Percentiles rank a stretch among this genome's conserved stretches.
Conservation (phyloP, 805 yeast species). For the Candida succiphila region DNA sequence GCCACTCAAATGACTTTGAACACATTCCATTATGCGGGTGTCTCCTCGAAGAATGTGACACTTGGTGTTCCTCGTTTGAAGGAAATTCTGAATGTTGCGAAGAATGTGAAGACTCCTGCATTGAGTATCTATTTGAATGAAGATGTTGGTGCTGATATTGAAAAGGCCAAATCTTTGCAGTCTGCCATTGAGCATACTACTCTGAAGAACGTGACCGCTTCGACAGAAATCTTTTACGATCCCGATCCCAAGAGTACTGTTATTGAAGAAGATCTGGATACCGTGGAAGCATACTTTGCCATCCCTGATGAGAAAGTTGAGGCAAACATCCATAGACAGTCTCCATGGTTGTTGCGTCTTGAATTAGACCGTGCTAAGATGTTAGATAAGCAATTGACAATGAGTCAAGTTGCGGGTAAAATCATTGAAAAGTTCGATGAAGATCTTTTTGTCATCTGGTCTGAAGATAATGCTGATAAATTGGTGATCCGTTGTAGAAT, state of each 20-base stretch:
- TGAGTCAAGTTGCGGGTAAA: slow-evolving; percentile 97
- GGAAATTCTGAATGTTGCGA: slow-evolving; percentile 97
- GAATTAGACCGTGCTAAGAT: slow-evolving; percentile 98
- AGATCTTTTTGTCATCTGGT: slow-evolving; percentile 96
- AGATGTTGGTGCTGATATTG: slow-evolving; percentile 79
- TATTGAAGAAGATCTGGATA: slow-evolving; percentile 92
- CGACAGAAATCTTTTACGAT: slow-evolving; percentile 94
- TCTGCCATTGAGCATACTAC: slow-evolving; percentile 97
- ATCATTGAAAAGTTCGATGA: slow-evolving; percentile 89
- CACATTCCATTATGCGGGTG: slow-evolving; percentile 98
- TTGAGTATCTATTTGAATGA: slow-evolving; percentile 84
- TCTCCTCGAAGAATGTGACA: slow-evolving; percentile 90
- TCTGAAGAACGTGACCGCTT: slow-evolving; percentile 88
- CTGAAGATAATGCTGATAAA: slow-evolving; percentile 97
- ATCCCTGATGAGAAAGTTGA: slow-evolving; percentile 97
- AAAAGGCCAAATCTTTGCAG: slow-evolving; percentile 88
- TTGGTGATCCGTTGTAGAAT: slow-evolving; percentile 97
- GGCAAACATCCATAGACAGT: slow-evolving; percentile 85
- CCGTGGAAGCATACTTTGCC: slow-evolving; percentile 94
- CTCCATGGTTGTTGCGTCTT: slow-evolving; percentile 95
- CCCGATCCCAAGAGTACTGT: slow-evolving; percentile 98
- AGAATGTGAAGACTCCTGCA: slow-evolving; percentile 99
- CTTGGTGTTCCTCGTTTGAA: slow-evolving; percentile 96
- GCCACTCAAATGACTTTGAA: slow-evolving; percentile 97
- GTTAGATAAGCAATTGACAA: slow-evolving; percentile 95